These are phyloP conservation scores for Salmacisia buchloeana DNA, from an alignment of 1,284 basidiomycete species.

Conservation along the genomic window DNA sequence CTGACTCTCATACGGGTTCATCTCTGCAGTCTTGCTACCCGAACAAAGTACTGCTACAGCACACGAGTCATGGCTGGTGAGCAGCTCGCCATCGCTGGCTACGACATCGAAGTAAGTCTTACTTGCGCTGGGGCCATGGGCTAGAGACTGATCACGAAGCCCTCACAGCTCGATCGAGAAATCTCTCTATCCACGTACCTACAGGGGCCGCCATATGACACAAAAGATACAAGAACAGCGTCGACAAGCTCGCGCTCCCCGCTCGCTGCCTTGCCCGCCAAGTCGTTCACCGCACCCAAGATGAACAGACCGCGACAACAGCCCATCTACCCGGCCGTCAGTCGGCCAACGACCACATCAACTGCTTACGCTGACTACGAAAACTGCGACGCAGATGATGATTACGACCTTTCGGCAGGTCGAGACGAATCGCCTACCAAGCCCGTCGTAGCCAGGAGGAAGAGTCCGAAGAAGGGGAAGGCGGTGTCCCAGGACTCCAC, in stretches of 20 bases:
- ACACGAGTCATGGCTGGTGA: constrained; percentile 12
- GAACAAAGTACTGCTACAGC: background rate
- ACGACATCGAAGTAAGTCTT: constrained; percentile 19
- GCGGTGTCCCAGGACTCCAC: background rate
- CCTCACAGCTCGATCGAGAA: constrained; percentile 4
- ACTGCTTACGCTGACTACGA: background rate
- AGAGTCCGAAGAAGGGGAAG: background rate
- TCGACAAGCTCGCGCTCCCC: background rate
- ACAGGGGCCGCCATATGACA: constrained; percentile 2
- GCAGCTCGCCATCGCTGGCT: constrained; percentile 18
- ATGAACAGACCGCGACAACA: background rate
- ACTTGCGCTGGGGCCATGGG: too few relatives aligned
- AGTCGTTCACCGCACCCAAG: background rate
- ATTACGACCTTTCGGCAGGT: background rate
- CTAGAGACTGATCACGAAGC: too few relatives aligned
- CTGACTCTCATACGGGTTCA: background rate
- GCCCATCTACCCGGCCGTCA: constrained; percentile 2
- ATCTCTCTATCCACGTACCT: background rate
- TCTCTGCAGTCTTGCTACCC: background rate
- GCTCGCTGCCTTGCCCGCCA: background rate
- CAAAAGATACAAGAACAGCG: background rate
- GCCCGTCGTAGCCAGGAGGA: background rate
- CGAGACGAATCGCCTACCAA: background rate
- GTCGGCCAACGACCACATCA: background rate
- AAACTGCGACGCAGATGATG: background rate